phyloP scores from a whole-genome alignment of 108 stramenopile genomes.

The Nitzschia sp. region DNA sequence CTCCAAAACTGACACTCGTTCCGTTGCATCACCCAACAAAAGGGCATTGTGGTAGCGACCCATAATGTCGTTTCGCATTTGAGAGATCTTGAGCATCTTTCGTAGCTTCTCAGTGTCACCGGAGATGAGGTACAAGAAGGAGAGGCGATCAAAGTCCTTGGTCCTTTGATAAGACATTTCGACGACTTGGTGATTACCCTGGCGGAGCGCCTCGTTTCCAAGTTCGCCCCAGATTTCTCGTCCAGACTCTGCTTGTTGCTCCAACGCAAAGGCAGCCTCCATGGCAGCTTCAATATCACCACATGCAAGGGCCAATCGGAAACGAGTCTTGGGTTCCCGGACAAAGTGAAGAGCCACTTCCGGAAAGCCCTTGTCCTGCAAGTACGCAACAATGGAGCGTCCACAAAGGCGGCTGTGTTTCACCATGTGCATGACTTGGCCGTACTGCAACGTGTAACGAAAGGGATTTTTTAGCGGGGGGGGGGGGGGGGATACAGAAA shows the following conservation, averaged over 20 bases:
- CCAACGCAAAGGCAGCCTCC: constrained; percentile 91
- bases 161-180: constrained; percentile 99
- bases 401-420: constrained; percentile 92
- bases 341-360: constrained; percentile 99
- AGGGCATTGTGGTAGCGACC: constrained; percentile 97
- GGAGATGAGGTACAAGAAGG: constrained; percentile 96
- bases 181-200: constrained; percentile 97
- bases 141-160: constrained; percentile 96
- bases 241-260: constrained; percentile 68
- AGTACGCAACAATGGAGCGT: constrained; percentile 95
- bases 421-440: constrained; percentile 98
- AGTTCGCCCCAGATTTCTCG: constrained; percentile 94
- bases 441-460: constrained; percentile 62
- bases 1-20: constrained; percentile 93
- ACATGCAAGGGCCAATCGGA: constrained; percentile 97
- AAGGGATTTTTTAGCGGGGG: neutral
- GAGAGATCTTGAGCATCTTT: constrained; percentile 97
- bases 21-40: constrained; percentile 92
- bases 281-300: constrained; percentile 98
- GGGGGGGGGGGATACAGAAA: neutral
- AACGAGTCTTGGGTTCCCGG: constrained; percentile 91
- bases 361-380: constrained; percentile 97
- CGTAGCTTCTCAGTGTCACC: constrained; percentile 93
- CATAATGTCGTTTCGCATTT: constrained; percentile 96
- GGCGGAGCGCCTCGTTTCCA: constrained; percentile 93